Conservation (phyloP, 23 red algal genomes). For the Gracilaria gracilis region DNA sequence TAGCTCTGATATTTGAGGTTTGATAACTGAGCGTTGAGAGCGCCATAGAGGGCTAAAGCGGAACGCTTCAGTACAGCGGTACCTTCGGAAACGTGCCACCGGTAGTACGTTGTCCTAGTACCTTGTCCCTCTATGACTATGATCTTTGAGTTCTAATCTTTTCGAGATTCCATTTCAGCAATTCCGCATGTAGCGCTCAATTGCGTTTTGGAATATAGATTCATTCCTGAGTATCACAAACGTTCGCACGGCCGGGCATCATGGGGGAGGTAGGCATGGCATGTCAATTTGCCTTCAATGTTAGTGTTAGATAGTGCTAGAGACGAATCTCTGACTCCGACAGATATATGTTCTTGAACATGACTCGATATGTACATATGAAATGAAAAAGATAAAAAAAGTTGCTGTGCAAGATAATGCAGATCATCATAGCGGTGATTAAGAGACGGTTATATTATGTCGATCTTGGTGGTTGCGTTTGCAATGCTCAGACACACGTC, state of each 20-base stretch:
- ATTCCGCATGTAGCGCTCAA: too few relatives aligned
- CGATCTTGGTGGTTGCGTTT: constrained; percentile 46
- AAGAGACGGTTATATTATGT: neutral
- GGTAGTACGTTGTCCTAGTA: too few relatives aligned
- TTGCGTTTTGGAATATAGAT: neutral
- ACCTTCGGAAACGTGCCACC: too few relatives aligned
- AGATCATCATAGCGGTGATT: neutral
- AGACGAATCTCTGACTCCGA: neutral
- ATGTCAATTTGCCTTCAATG: neutral
- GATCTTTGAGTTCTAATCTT: constrained; percentile 13
- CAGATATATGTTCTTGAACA: neutral
- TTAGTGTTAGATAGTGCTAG: constrained; percentile 1
- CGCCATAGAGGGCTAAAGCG: neutral
- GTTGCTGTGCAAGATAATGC: neutral
- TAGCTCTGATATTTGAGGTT: constrained; percentile 12
- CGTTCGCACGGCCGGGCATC: constrained; percentile 34
- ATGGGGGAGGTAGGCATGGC: neutral
- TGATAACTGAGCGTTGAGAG: neutral
- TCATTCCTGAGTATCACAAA: neutral
- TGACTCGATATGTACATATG: neutral
- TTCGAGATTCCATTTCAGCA: neutral
- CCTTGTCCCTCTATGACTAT: neutral
- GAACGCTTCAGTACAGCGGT: too few relatives aligned
- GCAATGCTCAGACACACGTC: constrained; percentile 59
- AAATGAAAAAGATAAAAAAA: neutral